Conservation (phyloP, 139 green algal genomes). For the Ulvella scutata region DNA sequence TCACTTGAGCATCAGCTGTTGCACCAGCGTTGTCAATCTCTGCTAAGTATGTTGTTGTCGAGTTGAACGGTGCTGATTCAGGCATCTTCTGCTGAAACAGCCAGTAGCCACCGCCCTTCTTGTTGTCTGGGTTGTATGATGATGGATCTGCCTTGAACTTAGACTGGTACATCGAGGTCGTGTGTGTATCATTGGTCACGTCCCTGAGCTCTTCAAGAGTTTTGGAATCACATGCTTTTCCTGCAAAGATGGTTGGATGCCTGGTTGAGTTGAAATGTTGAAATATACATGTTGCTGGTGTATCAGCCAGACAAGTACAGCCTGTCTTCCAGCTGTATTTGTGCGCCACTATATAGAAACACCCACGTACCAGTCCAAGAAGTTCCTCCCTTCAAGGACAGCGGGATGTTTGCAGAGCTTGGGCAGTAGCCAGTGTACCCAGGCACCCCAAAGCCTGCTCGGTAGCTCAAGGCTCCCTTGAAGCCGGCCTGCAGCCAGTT, state of each 20-base stretch:
- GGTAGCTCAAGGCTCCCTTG: slow-evolving; percentile 3
- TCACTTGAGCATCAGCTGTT: neutral
- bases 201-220: neutral
- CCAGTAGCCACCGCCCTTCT: neutral
- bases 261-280: no score
- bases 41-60: neutral
- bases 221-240: neutral
- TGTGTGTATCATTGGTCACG: neutral
- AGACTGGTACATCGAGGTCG: neutral
- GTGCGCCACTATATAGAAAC: no score
- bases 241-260: no score
- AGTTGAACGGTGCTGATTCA: neutral
- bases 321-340: no score
- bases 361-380: neutral
- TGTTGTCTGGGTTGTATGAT: neutral
- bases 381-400: neutral
- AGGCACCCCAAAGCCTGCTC: neutral
- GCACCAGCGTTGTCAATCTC: neutral
- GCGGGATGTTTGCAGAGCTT: neutral
- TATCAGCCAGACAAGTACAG: no score
- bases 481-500: neutral
- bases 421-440: slow-evolving; percentile 1
- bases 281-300: no score
- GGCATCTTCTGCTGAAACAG: neutral
- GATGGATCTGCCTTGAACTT: neutral